These are phyloP conservation scores for Globisporangium uncinulatum DNA, from an alignment of 352 stramenopile species.

Conservation along the genomic window DNA sequence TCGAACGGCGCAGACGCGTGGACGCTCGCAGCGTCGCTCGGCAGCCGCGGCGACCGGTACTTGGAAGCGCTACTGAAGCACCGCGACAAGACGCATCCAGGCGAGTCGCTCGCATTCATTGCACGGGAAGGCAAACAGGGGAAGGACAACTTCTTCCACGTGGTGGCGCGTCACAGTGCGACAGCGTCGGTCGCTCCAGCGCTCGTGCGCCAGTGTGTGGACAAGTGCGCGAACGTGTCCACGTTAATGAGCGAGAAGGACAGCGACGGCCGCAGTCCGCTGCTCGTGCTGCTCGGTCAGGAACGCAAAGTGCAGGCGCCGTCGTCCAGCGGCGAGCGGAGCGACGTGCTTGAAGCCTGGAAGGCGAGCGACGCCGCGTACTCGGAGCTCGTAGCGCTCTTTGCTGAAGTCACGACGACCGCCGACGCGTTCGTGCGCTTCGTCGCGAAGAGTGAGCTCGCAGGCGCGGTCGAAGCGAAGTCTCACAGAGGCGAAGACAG, in stretches of 20 bases:
- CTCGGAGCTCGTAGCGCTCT: slow-evolving; percentile 41
- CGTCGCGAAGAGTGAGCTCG: slow-evolving; percentile 3
- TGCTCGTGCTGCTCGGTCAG: slow-evolving; percentile 40
- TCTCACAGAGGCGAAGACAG: neutral
- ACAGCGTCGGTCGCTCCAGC: slow-evolving; percentile 16
- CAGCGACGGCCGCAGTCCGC: slow-evolving; percentile 32
- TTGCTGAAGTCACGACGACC: slow-evolving; percentile 33
- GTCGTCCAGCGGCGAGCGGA: slow-evolving; percentile 16
- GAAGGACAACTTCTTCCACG: slow-evolving; percentile 66
- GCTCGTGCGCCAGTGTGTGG: slow-evolving; percentile 33
- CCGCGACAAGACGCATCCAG: slow-evolving; percentile 25
- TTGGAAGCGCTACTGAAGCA: slow-evolving; percentile 45
- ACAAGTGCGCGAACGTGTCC: slow-evolving; percentile 21
- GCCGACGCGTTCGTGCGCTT: slow-evolving; percentile 27
- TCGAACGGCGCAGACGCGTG: slow-evolving; percentile 52
- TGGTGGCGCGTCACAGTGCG: slow-evolving; percentile 23
- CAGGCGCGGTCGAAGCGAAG: slow-evolving; percentile 2
- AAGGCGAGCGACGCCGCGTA: slow-evolving; percentile 33
- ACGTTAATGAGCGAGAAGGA: slow-evolving; percentile 51
- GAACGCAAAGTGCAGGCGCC: slow-evolving; percentile 17
- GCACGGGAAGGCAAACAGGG: slow-evolving; percentile 11
- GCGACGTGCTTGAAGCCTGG: slow-evolving; percentile 31
- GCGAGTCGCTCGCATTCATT: slow-evolving; percentile 25
- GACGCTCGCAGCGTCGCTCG: slow-evolving; percentile 41
- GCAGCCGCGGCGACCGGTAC: slow-evolving; percentile 31